These are phyloP conservation scores for Rutidosis leptorrhynchoides DNA, from an alignment of 129 eudicot genomes.

Conservation along the genomic window DNA sequence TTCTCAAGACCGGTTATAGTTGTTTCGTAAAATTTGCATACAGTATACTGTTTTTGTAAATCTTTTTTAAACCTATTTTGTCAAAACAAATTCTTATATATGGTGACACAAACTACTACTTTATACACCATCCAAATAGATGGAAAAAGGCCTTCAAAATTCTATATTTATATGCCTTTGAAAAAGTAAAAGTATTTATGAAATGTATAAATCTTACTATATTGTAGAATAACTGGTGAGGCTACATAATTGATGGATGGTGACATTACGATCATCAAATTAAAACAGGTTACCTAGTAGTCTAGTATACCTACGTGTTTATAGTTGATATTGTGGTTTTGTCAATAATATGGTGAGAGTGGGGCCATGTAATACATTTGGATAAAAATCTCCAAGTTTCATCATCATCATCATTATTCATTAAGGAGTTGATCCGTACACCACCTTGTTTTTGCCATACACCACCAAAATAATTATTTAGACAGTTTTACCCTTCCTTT, in stretches of 20 bases:
- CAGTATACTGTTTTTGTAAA: not conserved
- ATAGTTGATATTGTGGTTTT: conserved; percentile 8
- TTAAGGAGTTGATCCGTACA: too few relatives aligned
- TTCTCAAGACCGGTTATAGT: too few relatives aligned
- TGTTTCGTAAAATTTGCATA: too few relatives aligned
- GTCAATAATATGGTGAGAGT: conserved; percentile 7
- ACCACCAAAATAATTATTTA: too few relatives aligned
- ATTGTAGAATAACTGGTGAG: not conserved
- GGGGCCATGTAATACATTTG: conserved; percentile 19
- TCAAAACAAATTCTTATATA: too few relatives aligned
- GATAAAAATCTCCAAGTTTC: conserved; percentile 17
- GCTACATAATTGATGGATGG: conserved; percentile 13
- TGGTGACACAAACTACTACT: not conserved
- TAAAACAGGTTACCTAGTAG: too few relatives aligned
- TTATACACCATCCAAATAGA: not conserved
- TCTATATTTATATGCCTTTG: not conserved
- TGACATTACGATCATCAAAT: conserved; percentile 12
- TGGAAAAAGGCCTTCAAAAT: not conserved
- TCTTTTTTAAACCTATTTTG: not conserved
- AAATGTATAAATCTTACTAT: conserved; percentile 1
- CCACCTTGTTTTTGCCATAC: too few relatives aligned
- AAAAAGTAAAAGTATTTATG: not conserved
- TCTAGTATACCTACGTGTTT: conserved; percentile 11
- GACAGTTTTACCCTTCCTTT: too few relatives aligned
- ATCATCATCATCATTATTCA: not conserved